phyloP scores from a whole-genome alignment of 169 alveolate species.

The Cryptosporidium sp. region DNA sequence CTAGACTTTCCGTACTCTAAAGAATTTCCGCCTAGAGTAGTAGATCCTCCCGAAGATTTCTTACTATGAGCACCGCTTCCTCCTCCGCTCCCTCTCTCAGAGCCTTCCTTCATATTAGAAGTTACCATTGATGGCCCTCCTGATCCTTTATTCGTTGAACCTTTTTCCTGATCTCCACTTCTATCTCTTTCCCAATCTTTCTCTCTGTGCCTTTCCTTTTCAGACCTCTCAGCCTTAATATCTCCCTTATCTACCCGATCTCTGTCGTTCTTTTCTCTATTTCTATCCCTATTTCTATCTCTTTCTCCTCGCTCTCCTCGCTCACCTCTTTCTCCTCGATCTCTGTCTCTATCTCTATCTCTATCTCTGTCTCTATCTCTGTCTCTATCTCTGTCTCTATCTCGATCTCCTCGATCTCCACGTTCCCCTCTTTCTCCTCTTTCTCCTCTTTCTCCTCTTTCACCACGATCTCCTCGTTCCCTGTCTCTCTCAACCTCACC shows the following conservation, averaged over 20 bases:
- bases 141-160: neutral
- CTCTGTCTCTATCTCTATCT: constrained; percentile 9
- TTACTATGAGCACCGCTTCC: constrained; percentile 10
- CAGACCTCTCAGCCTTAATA: neutral
- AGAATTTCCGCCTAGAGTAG: neutral
- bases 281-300: constrained; percentile 73
- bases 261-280: constrained; percentile 29
- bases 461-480: neutral
- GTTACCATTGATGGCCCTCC: neutral
- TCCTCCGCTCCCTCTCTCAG: constrained; percentile 4
- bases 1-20: neutral
- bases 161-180: constrained; percentile 57
- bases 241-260: constrained; percentile 10
- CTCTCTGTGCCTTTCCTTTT: constrained; percentile 18
- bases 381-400: neutral
- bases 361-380: neutral
- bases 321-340: constrained; percentile 3
- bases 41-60: neutral
- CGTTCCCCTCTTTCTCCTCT: constrained; percentile 5
- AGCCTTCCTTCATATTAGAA: neutral
- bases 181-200: constrained; percentile 40
- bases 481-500: neutral
- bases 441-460: constrained; percentile 3
- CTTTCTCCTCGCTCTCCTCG: constrained; percentile 23
- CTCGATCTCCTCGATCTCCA: constrained; percentile 23